phyloP scores from a whole-genome alignment of 164 flowering plant genomes.

The Magnolia sinica region DNA sequence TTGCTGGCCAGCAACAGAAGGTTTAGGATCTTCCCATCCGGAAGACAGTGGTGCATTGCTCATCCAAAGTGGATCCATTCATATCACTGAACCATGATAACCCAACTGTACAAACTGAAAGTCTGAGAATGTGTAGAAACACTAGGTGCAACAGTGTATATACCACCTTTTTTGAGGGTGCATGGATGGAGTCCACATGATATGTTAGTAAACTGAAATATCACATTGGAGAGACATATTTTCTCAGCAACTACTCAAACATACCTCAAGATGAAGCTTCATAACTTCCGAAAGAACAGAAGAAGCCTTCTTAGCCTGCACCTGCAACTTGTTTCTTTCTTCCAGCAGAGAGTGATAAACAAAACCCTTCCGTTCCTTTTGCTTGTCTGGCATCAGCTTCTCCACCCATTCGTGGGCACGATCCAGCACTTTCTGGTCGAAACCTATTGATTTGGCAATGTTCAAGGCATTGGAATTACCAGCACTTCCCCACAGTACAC shows the following conservation, averaged over 20 bases:
- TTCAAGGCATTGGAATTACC: conserved; percentile 87
- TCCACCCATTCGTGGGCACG: conserved; percentile 71
- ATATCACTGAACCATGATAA: no score
- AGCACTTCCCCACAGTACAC: conserved; percentile 75
- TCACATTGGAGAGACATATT: not conserved
- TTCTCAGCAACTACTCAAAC: not conserved
- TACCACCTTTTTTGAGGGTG: not conserved
- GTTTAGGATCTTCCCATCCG: no score
- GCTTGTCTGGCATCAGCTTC: conserved; percentile 44
- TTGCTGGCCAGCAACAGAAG: no score
- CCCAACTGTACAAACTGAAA: not conserved
- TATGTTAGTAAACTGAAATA: not conserved
- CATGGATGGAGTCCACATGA: not conserved
- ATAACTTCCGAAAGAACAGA: conserved; percentile 60
- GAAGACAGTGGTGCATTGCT: no score
- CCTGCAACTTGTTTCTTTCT: conserved; percentile 62
- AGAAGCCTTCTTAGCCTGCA: conserved; percentile 56
- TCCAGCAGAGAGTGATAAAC: conserved; percentile 66
- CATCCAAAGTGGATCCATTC: no score
- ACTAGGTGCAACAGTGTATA: not conserved
- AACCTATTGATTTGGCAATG: conserved; percentile 79
- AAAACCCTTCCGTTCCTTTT: conserved; percentile 54
- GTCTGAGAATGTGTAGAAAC: not conserved
- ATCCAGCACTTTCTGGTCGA: conserved; percentile 54
- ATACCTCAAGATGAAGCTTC: conserved; percentile 73